A percentile compares a stretch with the other conserved stretches of the same genome.
phyloP scores from a whole-genome alignment of 768 basidiomycete genomes.

The Fistulinella prunicolor region DNA sequence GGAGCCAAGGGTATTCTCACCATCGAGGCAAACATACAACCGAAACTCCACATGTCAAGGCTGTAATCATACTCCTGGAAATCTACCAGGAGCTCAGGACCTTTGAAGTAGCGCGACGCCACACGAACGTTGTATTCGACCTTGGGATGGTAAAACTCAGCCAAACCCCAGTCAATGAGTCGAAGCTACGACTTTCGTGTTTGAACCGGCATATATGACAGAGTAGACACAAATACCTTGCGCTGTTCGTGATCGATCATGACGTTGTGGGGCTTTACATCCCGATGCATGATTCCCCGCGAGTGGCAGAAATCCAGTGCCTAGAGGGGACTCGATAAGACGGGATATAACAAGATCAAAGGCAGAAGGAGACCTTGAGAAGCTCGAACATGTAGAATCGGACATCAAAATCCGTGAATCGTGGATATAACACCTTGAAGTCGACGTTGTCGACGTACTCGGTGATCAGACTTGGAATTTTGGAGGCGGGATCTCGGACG shows the following conservation, averaged over 20 bases:
- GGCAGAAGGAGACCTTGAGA: constrained; percentile 61
- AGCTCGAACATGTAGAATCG: constrained; percentile 96
- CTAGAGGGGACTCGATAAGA: constrained; percentile 34
- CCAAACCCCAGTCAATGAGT: constrained; percentile 97
- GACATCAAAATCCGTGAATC: constrained; percentile 94
- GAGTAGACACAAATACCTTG: constrained; percentile 53
- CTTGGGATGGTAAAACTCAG: constrained; percentile 97
- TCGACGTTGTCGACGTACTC: constrained; percentile 99
- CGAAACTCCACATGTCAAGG: constrained; percentile 98
- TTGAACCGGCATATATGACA: constrained; percentile 12
- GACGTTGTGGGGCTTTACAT: constrained; percentile 98
- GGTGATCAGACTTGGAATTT: constrained; percentile 94
- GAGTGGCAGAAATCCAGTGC: constrained; percentile 98
- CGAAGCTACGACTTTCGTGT: constrained; percentile 57
- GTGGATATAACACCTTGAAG: constrained; percentile 94
- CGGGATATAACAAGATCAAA: constrained; percentile 2
- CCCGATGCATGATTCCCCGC: constrained; percentile 97
- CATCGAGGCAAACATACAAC: constrained; percentile 99
- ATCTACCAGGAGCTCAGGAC: constrained; percentile 93
- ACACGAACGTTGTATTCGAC: constrained; percentile 98
- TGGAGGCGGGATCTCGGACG: constrained; percentile 92
- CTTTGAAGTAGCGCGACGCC: constrained; percentile 97
- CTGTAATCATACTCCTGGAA: constrained; percentile 99
- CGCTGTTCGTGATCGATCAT: constrained; percentile 99
- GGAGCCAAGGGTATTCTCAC: constrained; percentile 41